These are phyloP conservation scores for Penicillium sp. DNA, from an alignment of 2,329 filamentous ascomycete genomes.

Conservation along the genomic window DNA sequence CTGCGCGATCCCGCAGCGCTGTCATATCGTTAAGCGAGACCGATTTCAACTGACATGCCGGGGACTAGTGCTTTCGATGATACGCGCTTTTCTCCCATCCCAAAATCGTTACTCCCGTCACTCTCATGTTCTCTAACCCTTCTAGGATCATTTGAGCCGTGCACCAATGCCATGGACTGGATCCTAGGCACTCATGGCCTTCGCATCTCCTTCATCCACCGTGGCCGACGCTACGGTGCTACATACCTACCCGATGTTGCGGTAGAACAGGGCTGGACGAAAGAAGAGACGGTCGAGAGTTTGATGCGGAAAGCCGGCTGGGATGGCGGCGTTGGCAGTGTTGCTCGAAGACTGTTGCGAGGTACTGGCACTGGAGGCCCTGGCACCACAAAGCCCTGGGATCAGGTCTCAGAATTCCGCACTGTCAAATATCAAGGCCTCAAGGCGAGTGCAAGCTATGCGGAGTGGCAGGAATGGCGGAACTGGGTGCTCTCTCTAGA, in stretches of 20 bases:
- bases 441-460: slow-evolving; percentile 68
- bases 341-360: slow-evolving; percentile 39
- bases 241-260: slow-evolving; percentile 94
- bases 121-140: slow-evolving; percentile 68
- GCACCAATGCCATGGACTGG: slow-evolving; percentile 76
- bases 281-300: slow-evolving; percentile 85
- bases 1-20: too few species aligned
- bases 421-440: slow-evolving; percentile 84
- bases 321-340: slow-evolving; percentile 56
- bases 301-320: slow-evolving; percentile 95
- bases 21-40: too few species aligned
- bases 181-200: slow-evolving; percentile 80
- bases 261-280: slow-evolving; percentile 87
- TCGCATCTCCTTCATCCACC: slow-evolving; percentile 76
- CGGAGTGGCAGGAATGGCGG: slow-evolving; percentile 75
- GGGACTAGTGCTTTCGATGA: slow-evolving; percentile 59
- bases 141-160: slow-evolving; percentile 79
- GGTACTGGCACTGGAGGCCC: slow-evolving; percentile 36
- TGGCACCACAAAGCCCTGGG: slow-evolving; percentile 56
- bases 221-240: slow-evolving; percentile 70
- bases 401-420: slow-evolving; percentile 68
- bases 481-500: slow-evolving; percentile 58
- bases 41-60: not conserved
- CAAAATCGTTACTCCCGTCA: slow-evolving; percentile 46
- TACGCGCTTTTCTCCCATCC: slow-evolving; percentile 59